phyloP scores from a whole-genome alignment of 2,329 filamentous ascomycete species.

The Tetracladium maxilliforme region DNA sequence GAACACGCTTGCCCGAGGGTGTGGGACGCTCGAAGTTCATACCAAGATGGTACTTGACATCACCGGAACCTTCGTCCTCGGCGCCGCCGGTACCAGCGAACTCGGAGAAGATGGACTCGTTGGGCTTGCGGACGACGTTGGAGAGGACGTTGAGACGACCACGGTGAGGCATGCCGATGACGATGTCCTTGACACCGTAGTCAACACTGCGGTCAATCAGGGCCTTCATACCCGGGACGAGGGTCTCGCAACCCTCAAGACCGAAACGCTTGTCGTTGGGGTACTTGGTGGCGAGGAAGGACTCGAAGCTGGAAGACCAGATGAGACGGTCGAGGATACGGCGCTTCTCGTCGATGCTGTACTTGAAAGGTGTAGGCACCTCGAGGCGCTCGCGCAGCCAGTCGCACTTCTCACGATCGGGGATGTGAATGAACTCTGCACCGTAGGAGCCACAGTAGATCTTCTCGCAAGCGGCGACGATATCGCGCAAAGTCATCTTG shows the following conservation, averaged over 20 bases:
- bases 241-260: conserved; percentile 89
- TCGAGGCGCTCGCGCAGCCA: conserved; percentile 94
- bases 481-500: conserved; percentile 95
- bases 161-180: conserved; percentile 99
- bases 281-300: conserved; percentile 92
- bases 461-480: conserved; percentile 81
- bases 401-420: conserved; percentile 92
- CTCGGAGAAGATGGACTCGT: conserved; percentile 98
- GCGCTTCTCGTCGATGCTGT: conserved; percentile 96
- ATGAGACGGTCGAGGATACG: conserved; percentile 94
- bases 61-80: conserved; percentile 89
- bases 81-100: conserved; percentile 81
- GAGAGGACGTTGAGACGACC: conserved; percentile 94
- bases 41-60: conserved; percentile 98
- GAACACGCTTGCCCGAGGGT: conserved; percentile 96
- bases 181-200: conserved; percentile 96
- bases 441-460: conserved; percentile 97
- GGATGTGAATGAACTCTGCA: conserved; percentile 97
- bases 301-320: conserved; percentile 96
- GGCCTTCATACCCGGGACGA: conserved; percentile 98
- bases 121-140: conserved; percentile 97
- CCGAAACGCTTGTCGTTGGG: conserved; percentile 99
- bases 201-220: conserved; percentile 97
- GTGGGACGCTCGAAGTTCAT: conserved; percentile 99
- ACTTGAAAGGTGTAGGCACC: conserved; percentile 89